Percentiles rank a stretch among this genome's conserved stretches.
Conservation (phyloP, 164 flowering plant genomes). For the Chimonanthus praecox region DNA sequence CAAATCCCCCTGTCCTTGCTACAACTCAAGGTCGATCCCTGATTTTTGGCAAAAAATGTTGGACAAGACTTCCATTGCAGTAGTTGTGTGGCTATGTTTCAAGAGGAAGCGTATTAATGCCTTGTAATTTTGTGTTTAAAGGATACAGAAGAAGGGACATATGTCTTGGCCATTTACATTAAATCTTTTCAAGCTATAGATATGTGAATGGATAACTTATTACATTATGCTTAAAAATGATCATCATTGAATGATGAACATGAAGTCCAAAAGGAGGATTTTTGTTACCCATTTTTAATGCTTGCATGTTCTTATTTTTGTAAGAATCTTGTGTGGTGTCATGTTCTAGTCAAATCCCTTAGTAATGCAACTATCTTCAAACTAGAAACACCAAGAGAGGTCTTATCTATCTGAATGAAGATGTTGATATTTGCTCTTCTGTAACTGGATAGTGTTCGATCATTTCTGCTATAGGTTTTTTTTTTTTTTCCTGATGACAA, state of each 20-base stretch:
- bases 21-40: no score
- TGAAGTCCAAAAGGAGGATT: neutral
- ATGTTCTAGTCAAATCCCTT: neutral
- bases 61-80: no score
- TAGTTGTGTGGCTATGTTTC: no score
- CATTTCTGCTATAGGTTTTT: neutral
- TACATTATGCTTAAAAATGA: neutral
- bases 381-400: neutral
- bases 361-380: neutral
- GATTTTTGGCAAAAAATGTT: no score
- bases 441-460: no score
- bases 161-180: neutral
- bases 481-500: neutral
- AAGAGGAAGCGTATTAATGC: no score
- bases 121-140: no score
- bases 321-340: no score
- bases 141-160: no score
- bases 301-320: neutral
- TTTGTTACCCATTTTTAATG: no score
- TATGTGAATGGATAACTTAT: neutral
- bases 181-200: neutral
- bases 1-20: no score
- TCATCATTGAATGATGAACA: neutral
- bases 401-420: neutral
- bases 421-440: neutral